Evolutionary conservation across 1,284 basidiomycete genomes (phyloP), one percentile per base, ranked within the genome.

Genomic region (Pseudozyma tsukubaensis): DNA sequence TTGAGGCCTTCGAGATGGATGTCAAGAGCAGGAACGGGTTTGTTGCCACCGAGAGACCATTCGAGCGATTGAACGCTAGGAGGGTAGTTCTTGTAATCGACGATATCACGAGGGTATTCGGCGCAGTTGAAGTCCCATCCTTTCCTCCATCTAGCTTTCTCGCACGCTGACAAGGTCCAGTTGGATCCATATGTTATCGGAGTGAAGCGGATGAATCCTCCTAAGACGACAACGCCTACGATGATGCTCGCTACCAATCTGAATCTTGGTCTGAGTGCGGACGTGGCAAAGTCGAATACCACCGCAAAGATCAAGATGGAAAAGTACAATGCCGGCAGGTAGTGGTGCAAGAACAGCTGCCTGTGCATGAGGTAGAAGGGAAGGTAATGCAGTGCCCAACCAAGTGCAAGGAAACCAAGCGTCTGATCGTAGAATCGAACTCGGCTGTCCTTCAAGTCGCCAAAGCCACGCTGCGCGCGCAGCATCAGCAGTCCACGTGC

Each of bases 301-400:
- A 88, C 88, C 56, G 91, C 92, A 34, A 89, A 88, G 29, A 94
- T 87, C 10, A 99, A 88, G 75, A 98, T 90, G 19, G 93, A 91
- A 83, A 95, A 98, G 85, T 97, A 99, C 14, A 99, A 88, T 0
- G 96, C 94, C 0, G 95, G 95, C 85, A 97, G 91, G 85, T 98
- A 97, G 86, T 98, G 95, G 84, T 98, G 95, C 32, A 98, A 85
- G 89, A 98, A 98, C 48, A 98, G 89, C 83, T 99, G 96, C 24
- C 96, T 92, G 52, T 89, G 87, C 96, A 98, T 98, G 75, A 97
- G 87, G 89, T 90, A 97, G 89, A 99, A 99, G 11, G 96, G 96
- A 81, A 94, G 88, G 86, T 96, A 98, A 87, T 98, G 96, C 47
- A 97, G 82, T n/a, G 87, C 88, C 94, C 95, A 98, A 53, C 93